phyloP scores from a whole-genome alignment of 345 rosid genomes.

The Populus ilicifolia region DNA sequence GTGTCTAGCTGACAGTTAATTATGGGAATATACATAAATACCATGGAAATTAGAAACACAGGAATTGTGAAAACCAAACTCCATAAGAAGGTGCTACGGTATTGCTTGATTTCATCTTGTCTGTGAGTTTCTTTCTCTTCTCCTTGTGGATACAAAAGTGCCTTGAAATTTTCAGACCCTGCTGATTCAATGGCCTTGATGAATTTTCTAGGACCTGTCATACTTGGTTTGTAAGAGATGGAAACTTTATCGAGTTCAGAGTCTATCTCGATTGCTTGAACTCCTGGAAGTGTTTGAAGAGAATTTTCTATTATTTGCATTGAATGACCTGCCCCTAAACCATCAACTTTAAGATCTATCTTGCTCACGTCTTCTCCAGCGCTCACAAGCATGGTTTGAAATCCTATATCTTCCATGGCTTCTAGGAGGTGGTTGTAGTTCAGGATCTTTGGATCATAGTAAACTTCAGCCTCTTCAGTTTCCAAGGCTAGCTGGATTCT shows the following conservation, averaged over 20 bases:
- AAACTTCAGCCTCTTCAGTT: slow-evolving; percentile 80
- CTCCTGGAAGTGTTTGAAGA: slow-evolving; percentile 82
- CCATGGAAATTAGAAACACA: slow-evolving; percentile 75
- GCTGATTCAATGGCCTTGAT: slow-evolving; percentile 71
- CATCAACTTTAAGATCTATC: slow-evolving; percentile 75
- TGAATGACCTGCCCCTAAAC: slow-evolving; percentile 44
- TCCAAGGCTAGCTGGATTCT: slow-evolving; percentile 80
- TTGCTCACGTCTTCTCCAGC: slow-evolving; percentile 64
- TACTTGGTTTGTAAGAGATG: slow-evolving; percentile 60
- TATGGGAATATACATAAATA: slow-evolving; percentile 75
- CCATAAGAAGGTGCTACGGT: slow-evolving; percentile 63
- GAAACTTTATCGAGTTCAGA: slow-evolving; percentile 38
- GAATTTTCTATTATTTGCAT: slow-evolving; percentile 52
- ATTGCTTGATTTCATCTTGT: slow-evolving; percentile 61
- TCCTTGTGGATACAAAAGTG: slow-evolving; percentile 57
- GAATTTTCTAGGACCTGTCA: slow-evolving; percentile 77
- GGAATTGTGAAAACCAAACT: slow-evolving; percentile 86
- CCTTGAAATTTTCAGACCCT: slow-evolving; percentile 60
- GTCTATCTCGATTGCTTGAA: slow-evolving; percentile 38
- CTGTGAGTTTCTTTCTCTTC: slow-evolving; percentile 55
- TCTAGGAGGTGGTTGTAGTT: slow-evolving; percentile 38
- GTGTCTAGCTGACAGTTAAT: slow-evolving; percentile 49
- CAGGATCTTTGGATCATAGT: slow-evolving; percentile 51
- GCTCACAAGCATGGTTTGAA: slow-evolving; percentile 68
- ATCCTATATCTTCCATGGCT: slow-evolving; percentile 63